Evolutionary conservation across 164 flowering plant species (phyloP).

Genomic region (Umbellularia californica): DNA sequence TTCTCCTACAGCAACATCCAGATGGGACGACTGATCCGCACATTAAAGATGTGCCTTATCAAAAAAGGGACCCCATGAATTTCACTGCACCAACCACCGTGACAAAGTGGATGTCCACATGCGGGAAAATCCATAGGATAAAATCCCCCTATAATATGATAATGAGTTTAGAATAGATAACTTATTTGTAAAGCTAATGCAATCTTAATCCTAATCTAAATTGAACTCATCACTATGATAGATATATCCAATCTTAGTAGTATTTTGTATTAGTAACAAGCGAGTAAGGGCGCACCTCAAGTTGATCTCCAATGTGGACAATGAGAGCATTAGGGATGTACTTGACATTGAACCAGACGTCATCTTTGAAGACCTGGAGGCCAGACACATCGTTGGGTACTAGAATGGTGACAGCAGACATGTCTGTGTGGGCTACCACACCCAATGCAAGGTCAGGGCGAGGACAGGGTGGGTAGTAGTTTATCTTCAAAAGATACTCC

Average conservation of each 20-base stretch:
- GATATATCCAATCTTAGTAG: not conserved
- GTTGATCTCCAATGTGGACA: slow-evolving; percentile 40
- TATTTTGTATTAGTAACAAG: not conserved
- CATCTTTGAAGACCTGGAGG: slow-evolving; percentile 39
- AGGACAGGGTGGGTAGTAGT: slow-evolving; percentile 46
- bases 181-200: too few relatives aligned
- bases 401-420: slow-evolving; percentile 31
- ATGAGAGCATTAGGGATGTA: slow-evolving; percentile 39
- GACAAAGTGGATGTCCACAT: too few relatives aligned
- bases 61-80: too few relatives aligned
- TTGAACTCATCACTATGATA: not conserved
- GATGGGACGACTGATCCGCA: too few relatives aligned
- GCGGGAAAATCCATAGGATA: too few relatives aligned
- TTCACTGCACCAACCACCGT: too few relatives aligned
- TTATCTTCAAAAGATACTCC: slow-evolving; percentile 23
- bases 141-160: too few relatives aligned
- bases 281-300: slow-evolving; percentile 21
- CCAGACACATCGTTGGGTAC: slow-evolving; percentile 43
- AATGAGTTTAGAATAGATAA: too few relatives aligned
- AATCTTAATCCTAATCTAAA: too few relatives aligned
- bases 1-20: too few relatives aligned
- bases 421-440: slow-evolving; percentile 41
- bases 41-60: too few relatives aligned
- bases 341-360: slow-evolving; percentile 31
- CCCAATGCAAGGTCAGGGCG: slow-evolving; percentile 44